These are phyloP conservation scores for Dentipellis fragilis DNA, from an alignment of 768 basidiomycete genomes.

Conservation along the genomic window DNA sequence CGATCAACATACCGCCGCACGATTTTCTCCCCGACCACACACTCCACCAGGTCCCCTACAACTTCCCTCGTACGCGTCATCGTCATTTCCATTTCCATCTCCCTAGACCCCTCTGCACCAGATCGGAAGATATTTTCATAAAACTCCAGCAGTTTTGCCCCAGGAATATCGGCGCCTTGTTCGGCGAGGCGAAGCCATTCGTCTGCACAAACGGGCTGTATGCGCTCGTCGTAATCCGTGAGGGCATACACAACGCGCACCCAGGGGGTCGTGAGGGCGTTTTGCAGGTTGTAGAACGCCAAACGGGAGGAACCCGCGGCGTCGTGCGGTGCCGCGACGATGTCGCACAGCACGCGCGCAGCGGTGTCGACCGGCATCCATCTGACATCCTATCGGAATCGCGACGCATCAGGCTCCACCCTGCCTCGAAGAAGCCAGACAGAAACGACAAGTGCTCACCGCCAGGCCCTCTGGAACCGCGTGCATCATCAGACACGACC, in stretches of 20 bases:
- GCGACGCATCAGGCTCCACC: not conserved
- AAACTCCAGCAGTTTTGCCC: conserved; percentile 6
- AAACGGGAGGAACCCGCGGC: conserved; percentile 10
- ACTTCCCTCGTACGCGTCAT: no score
- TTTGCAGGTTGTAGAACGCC: conserved; percentile 5
- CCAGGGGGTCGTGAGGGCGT: conserved; percentile 13
- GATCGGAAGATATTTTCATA: not conserved
- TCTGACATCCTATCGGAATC: not conserved
- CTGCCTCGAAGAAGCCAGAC: not conserved
- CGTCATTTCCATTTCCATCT: not conserved
- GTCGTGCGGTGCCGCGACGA: conserved; percentile 8
- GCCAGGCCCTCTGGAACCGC: not conserved
- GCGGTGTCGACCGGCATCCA: conserved; percentile 19
- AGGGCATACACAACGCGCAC: conserved; percentile 2
- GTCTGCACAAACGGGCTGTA: conserved; percentile 17
- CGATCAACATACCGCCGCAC: no score
- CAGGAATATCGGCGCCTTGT: conserved; percentile 2
- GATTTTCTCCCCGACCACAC: no score
- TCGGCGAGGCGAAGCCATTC: conserved; percentile 15
- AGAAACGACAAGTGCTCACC: not conserved
- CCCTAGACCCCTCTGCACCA: not conserved
- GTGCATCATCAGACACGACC: not conserved
- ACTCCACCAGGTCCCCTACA: no score
- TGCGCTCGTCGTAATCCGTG: conserved; percentile 1
- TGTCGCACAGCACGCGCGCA: conserved; percentile 13